Base-by-base conservation (phyloP, 495 filamentous ascomycete genomes). In the Pyrenula massariospora region DNA sequence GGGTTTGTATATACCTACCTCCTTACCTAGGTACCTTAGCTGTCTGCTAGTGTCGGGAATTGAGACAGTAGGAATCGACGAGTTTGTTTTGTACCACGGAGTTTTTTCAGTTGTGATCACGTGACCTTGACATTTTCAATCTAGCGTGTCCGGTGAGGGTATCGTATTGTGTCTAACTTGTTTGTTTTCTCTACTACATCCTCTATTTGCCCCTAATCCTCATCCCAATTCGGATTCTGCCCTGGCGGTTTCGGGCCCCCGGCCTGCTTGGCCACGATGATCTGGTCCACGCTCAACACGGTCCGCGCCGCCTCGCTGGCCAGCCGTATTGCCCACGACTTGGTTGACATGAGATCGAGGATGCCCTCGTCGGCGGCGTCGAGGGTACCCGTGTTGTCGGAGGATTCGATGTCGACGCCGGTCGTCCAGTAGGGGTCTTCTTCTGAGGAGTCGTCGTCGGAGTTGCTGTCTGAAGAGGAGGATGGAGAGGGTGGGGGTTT, bases 181-280 rank as follows among this genome's bases (percentile, higher is more conserved):
- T n/a, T n/a, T n/a, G n/a, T n/a, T n/a, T n/a, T n/a, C n/a, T n/a
- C n/a, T n/a, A n/a, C n/a, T n/a, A n/a, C n/a, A n/a, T n/a, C n/a
- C n/a, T n/a, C n/a, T n/a, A n/a, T n/a, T n/a, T n/a, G n/a, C n/a
- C 31, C 31, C 31, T 42, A 95, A 73, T 96, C 92, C 73, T 97
- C 90, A 73, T 99, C 94, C 94, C 94, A 99, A 78, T 95, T 93
- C 58, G 90, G 81, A 76, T 95, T 96, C 51, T 89, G 91, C 19
- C 87, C 89, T 12, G 94, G 93, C 25, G 90, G 89, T 76, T 99
- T 99, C 25, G 94, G 94, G 36, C 94, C 94, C 65, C 94, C 94
- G 22, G 94, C 94, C 73, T 96, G 92, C 70, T 91, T 84, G 54
- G 94, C 91, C 52, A 99, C 94, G 66, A 99, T 99, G 63, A 99